Percentiles rank a stretch among this genome's conserved stretches.
phyloP scores from a whole-genome alignment of 495 filamentous ascomycete genomes.

The Rostrohypoxylon terebratum region DNA sequence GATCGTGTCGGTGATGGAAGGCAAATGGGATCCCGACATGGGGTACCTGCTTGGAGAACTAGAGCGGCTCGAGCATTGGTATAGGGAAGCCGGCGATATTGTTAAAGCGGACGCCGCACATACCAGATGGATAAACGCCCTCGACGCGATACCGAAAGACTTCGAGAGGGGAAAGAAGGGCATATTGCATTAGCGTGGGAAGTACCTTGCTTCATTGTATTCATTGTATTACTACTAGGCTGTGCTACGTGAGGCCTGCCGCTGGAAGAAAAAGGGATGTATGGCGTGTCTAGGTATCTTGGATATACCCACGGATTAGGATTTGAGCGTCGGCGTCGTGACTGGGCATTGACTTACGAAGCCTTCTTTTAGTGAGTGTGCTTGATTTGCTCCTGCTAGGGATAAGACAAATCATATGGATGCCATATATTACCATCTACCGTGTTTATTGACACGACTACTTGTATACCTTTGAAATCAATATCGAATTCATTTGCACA shows the following conservation, averaged over 20 bases:
- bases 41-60: constrained; percentile 49
- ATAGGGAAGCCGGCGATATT: constrained; percentile 45
- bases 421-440: neutral
- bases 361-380: neutral
- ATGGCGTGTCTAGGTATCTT: constrained; percentile 6
- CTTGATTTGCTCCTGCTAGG: constrained; percentile 31
- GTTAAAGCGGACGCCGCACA: constrained; percentile 36
- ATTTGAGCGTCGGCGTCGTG: constrained; percentile 37
- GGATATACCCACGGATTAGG: constrained; percentile 2
- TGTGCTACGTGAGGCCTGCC: constrained; percentile 10
- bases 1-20: constrained; percentile 43
- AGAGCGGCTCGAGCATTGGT: constrained; percentile 47
- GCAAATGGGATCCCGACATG: constrained; percentile 49
- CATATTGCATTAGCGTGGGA: constrained; percentile 27
- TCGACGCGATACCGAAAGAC: constrained; percentile 46
- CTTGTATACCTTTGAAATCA: constrained; percentile 24
- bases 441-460: neutral
- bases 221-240: neutral
- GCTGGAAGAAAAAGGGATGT: neutral
- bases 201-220: constrained; percentile 1
- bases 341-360: constrained; percentile 9
- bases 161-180: constrained; percentile 38
- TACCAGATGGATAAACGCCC: constrained; percentile 39
- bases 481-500: neutral
- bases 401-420: constrained; percentile 30